phyloP scores from a whole-genome alignment of 1,284 basidiomycete genomes.

The Leccinum angustisporum region DNA sequence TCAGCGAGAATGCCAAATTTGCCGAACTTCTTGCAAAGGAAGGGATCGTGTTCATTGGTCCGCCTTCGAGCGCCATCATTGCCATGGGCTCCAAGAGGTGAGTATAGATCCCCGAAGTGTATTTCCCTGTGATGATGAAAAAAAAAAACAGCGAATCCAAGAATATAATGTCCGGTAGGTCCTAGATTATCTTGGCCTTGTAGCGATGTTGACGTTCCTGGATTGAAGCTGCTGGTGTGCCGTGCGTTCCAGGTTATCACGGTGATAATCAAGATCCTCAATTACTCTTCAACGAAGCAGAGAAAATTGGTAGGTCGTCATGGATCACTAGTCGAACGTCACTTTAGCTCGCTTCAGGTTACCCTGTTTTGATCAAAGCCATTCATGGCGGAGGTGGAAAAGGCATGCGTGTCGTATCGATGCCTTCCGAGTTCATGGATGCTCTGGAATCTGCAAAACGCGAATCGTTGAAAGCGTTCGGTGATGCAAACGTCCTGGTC shows the following conservation, averaged over 20 bases:
- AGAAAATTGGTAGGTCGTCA: slow-evolving; percentile 61
- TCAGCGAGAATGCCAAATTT: slow-evolving; percentile 92
- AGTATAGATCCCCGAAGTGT: slow-evolving; percentile 2
- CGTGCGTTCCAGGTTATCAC: slow-evolving; percentile 92
- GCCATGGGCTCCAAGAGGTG: slow-evolving; percentile 90
- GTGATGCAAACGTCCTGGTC: slow-evolving; percentile 81
- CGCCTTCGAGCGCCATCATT: slow-evolving; percentile 90
- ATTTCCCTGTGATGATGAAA: neutral
- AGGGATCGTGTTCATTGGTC: slow-evolving; percentile 95
- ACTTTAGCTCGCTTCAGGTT: slow-evolving; percentile 44
- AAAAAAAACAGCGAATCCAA: slow-evolving; percentile 66
- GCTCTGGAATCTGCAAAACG: slow-evolving; percentile 83
- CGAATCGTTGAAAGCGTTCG: slow-evolving; percentile 84
- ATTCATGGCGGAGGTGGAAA: slow-evolving; percentile 97
- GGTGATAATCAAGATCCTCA: slow-evolving; percentile 70
- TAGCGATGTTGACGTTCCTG: slow-evolving; percentile 9
- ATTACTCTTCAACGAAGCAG: slow-evolving; percentile 63
- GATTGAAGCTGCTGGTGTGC: slow-evolving; percentile 77
- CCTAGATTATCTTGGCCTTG: neutral
- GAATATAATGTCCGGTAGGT: slow-evolving; percentile 84
- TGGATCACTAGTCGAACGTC: neutral
- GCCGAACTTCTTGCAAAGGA: slow-evolving; percentile 83
- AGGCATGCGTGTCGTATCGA: slow-evolving; percentile 89
- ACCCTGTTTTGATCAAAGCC: slow-evolving; percentile 94
- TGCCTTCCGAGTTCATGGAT: slow-evolving; percentile 66